These are phyloP conservation scores for Cryptococcus sp. DNA, from an alignment of 1,284 basidiomycete genomes.

Conservation along the genomic window DNA sequence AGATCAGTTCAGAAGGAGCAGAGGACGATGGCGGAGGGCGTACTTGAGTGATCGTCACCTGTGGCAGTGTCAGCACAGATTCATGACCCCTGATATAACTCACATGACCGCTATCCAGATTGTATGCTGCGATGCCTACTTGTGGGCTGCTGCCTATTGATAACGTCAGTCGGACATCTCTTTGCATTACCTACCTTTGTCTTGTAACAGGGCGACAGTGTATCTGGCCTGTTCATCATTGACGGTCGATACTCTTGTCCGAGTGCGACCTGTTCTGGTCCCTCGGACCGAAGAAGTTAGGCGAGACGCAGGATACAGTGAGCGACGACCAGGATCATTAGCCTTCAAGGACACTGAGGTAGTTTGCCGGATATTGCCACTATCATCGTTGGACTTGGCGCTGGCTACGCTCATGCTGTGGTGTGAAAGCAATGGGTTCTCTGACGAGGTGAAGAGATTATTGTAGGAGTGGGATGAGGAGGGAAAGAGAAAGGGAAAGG, in stretches of 20 bases:
- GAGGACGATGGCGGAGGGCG: background rate
- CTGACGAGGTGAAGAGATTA: too few relatives aligned
- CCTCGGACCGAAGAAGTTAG: too few relatives aligned
- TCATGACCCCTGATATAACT: slow-evolving; percentile 51
- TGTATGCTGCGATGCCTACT: slow-evolving; percentile 81
- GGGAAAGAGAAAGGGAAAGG: too few relatives aligned
- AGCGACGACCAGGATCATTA: too few relatives aligned
- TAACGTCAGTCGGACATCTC: background rate
- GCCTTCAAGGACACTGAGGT: too few relatives aligned
- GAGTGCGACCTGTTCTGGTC: too few relatives aligned
- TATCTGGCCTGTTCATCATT: background rate
- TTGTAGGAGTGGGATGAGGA: too few relatives aligned
- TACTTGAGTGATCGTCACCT: slow-evolving; percentile 37
- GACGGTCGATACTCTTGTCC: background rate
- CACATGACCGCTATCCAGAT: slow-evolving; percentile 73
- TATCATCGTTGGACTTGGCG: too few relatives aligned
- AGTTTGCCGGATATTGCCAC: too few relatives aligned
- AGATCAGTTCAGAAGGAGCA: background rate
- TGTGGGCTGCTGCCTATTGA: slow-evolving; percentile 65
- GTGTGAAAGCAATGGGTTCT: too few relatives aligned
- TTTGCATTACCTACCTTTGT: slow-evolving; percentile 14
- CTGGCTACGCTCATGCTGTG: too few relatives aligned
- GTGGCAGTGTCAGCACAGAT: slow-evolving; percentile 12
- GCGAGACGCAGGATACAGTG: too few relatives aligned
- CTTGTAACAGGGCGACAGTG: slow-evolving; percentile 8